A percentile compares a stretch with the other conserved stretches of the same genome.
Conservation (phyloP, 345 rosid genomes). For the Eucalyptus pauciflora region DNA sequence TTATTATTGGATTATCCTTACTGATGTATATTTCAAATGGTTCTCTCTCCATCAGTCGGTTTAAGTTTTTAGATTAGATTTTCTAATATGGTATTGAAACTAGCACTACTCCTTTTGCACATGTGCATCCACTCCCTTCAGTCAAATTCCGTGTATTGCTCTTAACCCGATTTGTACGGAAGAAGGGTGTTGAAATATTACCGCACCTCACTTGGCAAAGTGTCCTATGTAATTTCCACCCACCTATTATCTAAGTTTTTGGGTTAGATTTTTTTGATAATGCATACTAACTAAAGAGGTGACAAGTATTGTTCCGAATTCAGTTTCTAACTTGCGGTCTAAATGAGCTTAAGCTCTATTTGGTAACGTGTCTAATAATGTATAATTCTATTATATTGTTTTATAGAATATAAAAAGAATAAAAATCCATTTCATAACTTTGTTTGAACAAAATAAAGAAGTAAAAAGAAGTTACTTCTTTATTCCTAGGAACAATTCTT, state of each 20-base stretch:
- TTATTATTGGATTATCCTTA: background rate
- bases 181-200: background rate
- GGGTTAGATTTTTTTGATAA: background rate
- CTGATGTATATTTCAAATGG: background rate
- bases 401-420: no score
- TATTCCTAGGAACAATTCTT: no score
- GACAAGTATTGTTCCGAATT: background rate
- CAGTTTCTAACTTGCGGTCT: background rate
- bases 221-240: background rate
- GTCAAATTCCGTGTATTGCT: background rate
- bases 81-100: rapidly evolving
- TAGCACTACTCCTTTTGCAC: background rate
- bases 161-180: background rate
- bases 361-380: no score
- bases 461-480: no score
- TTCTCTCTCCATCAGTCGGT: background rate
- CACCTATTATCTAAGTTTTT: background rate
- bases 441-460: no score
- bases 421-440: no score
- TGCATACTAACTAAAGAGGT: background rate
- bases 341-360: background rate
- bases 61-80: background rate
- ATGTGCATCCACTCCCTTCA: background rate
- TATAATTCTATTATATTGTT: no score
- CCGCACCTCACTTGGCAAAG: background rate